Conservation (phyloP, 176 grass and related monocot genomes). For the Tillandsia fasciculata region DNA sequence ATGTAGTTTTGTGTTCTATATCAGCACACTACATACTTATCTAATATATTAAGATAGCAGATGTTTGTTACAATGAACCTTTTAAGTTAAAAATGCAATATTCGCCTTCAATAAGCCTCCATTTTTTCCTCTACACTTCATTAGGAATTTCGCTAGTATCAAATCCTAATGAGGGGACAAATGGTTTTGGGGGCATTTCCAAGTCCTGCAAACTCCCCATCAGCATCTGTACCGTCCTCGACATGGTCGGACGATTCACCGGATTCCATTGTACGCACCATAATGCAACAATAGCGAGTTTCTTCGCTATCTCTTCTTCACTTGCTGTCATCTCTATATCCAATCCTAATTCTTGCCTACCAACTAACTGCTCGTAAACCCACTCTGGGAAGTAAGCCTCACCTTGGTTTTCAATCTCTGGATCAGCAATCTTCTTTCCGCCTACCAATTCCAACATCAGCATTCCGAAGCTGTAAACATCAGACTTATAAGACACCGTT, state of each 20-base stretch:
- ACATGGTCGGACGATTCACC: slow-evolving; percentile 34
- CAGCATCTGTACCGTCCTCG: slow-evolving; percentile 59
- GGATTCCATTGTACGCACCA: slow-evolving; percentile 74
- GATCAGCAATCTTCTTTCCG: slow-evolving; percentile 41
- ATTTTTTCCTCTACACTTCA: background rate
- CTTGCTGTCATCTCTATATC: background rate
- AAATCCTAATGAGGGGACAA: slow-evolving; percentile 17
- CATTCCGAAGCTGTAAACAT: slow-evolving; percentile 45
- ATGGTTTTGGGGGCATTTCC: slow-evolving; percentile 36
- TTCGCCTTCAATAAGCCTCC: no score
- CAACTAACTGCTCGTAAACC: slow-evolving; percentile 24
- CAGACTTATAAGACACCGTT: slow-evolving; percentile 29
- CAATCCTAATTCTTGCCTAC: slow-evolving; percentile 7
- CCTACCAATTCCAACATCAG: slow-evolving; percentile 48
- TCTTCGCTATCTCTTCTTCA: slow-evolving; percentile 20
- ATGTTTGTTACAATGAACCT: no score
- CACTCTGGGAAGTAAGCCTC: slow-evolving; percentile 35
- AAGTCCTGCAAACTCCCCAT: slow-evolving; percentile 30
- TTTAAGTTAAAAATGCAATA: no score
- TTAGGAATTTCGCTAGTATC: background rate
- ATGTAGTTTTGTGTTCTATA: no score
- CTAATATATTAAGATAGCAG: no score
- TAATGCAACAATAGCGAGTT: slow-evolving; percentile 34
- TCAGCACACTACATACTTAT: no score
- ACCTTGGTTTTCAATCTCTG: slow-evolving; percentile 13